Conservation (phyloP, 2,329 filamentous ascomycete genomes). For the Eutypella sp. region DNA sequence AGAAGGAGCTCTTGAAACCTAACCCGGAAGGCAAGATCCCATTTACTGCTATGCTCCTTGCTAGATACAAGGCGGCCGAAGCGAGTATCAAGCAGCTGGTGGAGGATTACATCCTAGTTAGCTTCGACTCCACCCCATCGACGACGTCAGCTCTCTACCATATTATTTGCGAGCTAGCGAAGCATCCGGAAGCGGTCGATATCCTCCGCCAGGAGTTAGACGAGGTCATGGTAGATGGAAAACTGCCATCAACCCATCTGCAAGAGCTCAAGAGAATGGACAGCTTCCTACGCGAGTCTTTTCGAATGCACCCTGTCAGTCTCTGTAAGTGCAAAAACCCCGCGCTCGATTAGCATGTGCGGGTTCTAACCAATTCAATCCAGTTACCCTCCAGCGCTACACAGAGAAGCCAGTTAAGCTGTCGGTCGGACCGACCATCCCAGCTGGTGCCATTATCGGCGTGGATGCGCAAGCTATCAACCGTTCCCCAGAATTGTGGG, state of each 20-base stretch:
- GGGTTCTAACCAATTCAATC: too few species aligned
- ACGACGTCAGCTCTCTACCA: constrained; percentile 7
- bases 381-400: constrained; percentile 7
- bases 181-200: constrained; percentile 3
- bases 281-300: constrained; percentile 9
- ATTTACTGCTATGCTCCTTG: constrained; percentile 5
- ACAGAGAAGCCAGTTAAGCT: constrained; percentile 5
- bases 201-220: constrained; percentile 5
- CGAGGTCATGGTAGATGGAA: background rate
- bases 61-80: constrained; percentile 4
- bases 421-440: constrained; percentile 4
- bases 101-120: constrained; percentile 5
- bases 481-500: constrained; percentile 2
- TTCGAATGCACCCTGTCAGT: constrained; percentile 7
- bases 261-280: constrained; percentile 8
- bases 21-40: constrained; percentile 6
- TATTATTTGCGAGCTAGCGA: constrained; percentile 2
- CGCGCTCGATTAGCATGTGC: too few species aligned
- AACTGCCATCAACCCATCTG: constrained; percentile 6
- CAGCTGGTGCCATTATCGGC: constrained; percentile 5
- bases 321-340: constrained; percentile 5
- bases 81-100: constrained; percentile 4
- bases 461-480: constrained; percentile 7
- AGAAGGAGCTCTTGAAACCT: constrained; percentile 2
- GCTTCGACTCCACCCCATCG: constrained; percentile 10